Conservation (phyloP, 148 eudicot genomes). For the Arctostaphylos glauca region DNA sequence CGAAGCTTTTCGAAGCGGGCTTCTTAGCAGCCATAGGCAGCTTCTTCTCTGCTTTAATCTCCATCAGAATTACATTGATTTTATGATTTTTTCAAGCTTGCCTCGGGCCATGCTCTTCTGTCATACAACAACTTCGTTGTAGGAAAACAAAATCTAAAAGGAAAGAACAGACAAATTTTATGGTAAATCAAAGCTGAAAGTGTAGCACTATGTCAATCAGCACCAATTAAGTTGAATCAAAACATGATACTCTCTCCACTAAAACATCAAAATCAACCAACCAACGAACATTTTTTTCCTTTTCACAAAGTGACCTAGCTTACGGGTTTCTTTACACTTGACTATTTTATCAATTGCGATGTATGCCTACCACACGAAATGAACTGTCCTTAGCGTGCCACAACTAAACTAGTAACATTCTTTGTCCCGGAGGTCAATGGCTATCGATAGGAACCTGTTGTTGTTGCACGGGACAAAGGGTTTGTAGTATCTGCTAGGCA, state of each 20-base stretch:
- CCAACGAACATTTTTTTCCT: neutral
- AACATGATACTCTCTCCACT: neutral
- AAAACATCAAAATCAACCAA: neutral
- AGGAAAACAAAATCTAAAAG: no score
- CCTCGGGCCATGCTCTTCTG: neutral
- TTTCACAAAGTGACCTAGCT: neutral
- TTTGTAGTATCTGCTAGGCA: no score
- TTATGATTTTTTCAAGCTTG: neutral
- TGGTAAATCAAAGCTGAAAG: no score
- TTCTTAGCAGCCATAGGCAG: neutral
- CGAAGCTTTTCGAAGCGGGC: neutral
- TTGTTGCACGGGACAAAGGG: no score
- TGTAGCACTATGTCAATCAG: no score
- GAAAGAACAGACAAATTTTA: no score
- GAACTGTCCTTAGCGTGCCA: neutral
- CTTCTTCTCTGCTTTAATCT: neutral
- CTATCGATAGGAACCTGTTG: no score
- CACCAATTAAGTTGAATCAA: neutral
- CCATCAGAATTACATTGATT: neutral
- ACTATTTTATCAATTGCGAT: neutral
- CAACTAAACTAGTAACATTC: no score
- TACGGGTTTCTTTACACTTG: neutral
- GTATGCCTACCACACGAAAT: neutral
- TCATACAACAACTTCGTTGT: neutral
- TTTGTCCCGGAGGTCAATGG: no score